Percentiles rank a stretch among this genome's conserved stretches.
These are phyloP conservation scores for Eudorina sp. DNA, from an alignment of 139 green algal genomes.

Conservation along the genomic window DNA sequence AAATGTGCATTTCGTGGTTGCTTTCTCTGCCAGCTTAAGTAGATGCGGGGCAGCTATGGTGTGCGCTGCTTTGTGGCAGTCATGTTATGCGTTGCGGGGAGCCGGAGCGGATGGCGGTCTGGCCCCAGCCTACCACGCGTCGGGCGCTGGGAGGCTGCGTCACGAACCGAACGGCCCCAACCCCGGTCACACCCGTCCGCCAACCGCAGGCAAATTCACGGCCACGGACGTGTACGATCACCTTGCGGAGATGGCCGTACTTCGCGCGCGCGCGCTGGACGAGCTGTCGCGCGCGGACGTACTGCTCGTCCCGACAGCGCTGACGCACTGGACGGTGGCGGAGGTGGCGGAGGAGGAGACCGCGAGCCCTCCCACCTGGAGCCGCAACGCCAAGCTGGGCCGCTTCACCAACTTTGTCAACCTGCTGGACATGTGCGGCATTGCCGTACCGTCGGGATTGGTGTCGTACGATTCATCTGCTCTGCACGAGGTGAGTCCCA, in stretches of 20 bases:
- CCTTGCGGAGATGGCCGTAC: slow-evolving; percentile 55
- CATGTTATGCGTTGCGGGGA: too few relatives aligned
- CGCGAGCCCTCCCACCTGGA: slow-evolving; percentile 42
- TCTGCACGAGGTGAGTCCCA: background rate
- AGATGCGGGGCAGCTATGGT: too few relatives aligned
- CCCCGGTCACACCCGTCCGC: too few relatives aligned
- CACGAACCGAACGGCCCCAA: too few relatives aligned
- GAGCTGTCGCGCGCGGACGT: slow-evolving; percentile 71
- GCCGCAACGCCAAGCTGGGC: slow-evolving; percentile 80
- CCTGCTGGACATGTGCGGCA: slow-evolving; percentile 83
- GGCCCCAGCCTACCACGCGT: too few relatives aligned
- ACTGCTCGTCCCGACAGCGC: slow-evolving; percentile 83
- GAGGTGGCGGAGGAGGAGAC: slow-evolving; percentile 71
- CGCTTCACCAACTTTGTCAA: slow-evolving; percentile 92
- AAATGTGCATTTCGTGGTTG: too few relatives aligned
- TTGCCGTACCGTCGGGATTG: slow-evolving; percentile 77
- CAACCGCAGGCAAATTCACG: slow-evolving; percentile 62
- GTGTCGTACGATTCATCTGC: slow-evolving; percentile 53
- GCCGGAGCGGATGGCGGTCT: too few relatives aligned
- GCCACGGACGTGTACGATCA: slow-evolving; percentile 78
- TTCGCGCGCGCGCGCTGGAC: slow-evolving; percentile 51
- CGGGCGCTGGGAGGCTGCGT: too few relatives aligned
- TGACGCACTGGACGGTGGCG: slow-evolving; percentile 78
- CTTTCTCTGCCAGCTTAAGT: too few relatives aligned
- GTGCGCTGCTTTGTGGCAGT: too few relatives aligned